Base-by-base conservation (phyloP, 2,329 filamentous ascomycete species). In the Trichoderma hamatum region DNA sequence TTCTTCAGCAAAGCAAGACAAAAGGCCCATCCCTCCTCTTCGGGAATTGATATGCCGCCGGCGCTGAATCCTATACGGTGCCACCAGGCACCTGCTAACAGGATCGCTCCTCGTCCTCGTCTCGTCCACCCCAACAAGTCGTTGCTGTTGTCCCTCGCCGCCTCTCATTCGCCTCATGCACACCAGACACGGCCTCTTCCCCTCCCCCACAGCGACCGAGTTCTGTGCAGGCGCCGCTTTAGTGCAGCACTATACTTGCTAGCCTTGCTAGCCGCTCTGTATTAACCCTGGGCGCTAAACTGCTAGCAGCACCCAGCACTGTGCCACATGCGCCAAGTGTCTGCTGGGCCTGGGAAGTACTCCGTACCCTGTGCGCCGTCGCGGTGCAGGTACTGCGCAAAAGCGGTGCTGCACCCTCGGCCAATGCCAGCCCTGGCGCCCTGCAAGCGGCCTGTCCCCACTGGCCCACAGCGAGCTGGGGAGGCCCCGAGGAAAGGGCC, bases 401-500 rank as follows among this genome's bases (percentile, higher is more conserved):
- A 65, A 49, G 46, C 46, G 34, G 62, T 34, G 49, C 59, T 58
- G n/a, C 28, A 34, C 26, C 5, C 16, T 26, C 54, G 28, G 54
- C 54, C 63, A 61, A 36, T 51, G 43, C 39, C 39, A 68, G 54
- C 67, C 51, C 36, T 49, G 24, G 49, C 34, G 43, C 58, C 60
- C 67, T 69, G 58, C 51, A 61, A 69, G 49, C 65, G 56, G 63
- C 56, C 65, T 54, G 24, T 65, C 67, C 28, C 68, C 68, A 70
- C 68, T 60, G 68, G 68, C 68, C 67, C 66, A 68, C 67, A 28
- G 51, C 54, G 51, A 56, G 58, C 51, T 58, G 60, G 51, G 61
- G 67, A 52, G 49, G 30, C 61, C 54, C 54, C 61, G 43, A 61
- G 26, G 28, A 64, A 64, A 65, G 49, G 54, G 54, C 55, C 46